Percentiles rank a stretch among this genome's conserved stretches.
Evolutionary conservation across 2,329 filamentous ascomycete species (phyloP).

Genomic region (Aspergillus carbonarius): DNA sequence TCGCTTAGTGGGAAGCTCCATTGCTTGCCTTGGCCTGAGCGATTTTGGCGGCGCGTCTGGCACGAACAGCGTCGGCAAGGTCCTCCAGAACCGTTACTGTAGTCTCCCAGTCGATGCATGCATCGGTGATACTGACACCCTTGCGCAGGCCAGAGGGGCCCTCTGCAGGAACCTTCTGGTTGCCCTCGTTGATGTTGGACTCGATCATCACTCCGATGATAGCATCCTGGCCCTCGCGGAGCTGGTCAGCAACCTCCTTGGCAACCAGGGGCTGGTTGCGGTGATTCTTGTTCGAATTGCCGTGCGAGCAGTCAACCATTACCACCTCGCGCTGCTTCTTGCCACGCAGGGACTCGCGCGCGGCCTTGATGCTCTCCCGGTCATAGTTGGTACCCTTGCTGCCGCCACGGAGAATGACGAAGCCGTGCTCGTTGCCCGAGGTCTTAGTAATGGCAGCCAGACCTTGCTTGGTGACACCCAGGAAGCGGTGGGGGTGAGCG

Average conservation of each 20-base stretch:
- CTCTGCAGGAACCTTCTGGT: constrained; percentile 83
- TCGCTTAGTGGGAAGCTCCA: constrained; percentile 23
- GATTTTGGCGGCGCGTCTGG: constrained; percentile 59
- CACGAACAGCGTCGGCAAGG: constrained; percentile 78
- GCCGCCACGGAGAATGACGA: constrained; percentile 91
- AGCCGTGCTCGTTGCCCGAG: constrained; percentile 92
- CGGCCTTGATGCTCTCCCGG: constrained; percentile 73
- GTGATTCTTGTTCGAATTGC: constrained; percentile 97
- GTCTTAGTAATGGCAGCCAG: constrained; percentile 93
- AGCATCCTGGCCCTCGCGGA: constrained; percentile 79
- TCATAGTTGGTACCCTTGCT: constrained; percentile 93
- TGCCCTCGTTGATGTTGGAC: constrained; percentile 91
- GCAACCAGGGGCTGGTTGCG: constrained; percentile 96
- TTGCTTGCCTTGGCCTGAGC: constrained; percentile 31
- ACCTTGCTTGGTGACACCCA: constrained; percentile 97
- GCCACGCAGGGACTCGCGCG: constrained; percentile 74
- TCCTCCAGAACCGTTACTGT: constrained; percentile 81
- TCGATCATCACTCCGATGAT: constrained; percentile 99
- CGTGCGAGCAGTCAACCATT: constrained; percentile 99
- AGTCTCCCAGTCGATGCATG: constrained; percentile 89
- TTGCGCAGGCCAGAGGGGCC: constrained; percentile 76
- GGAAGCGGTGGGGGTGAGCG: constrained; percentile 76
- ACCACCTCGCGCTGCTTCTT: constrained; percentile 85
- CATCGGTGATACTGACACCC: constrained; percentile 92
- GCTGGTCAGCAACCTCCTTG: constrained; percentile 75